Base-by-base conservation (phyloP, 2,329 filamentous ascomycete species). In the Aspergillus pseudonomiae region DNA sequence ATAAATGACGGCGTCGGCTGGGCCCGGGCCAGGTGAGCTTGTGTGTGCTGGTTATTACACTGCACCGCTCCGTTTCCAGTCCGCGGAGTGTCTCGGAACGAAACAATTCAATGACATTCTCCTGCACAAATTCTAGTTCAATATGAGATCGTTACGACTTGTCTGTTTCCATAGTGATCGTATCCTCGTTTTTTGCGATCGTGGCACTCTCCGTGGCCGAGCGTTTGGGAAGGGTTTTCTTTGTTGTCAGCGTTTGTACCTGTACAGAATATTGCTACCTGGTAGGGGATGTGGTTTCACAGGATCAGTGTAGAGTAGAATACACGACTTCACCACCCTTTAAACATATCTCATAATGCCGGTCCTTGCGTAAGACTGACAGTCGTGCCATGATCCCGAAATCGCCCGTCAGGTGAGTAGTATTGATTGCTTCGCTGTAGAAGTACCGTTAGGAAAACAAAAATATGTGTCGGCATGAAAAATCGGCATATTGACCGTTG, bases 61-160 rank as follows among this genome's bases (percentile, higher is more conserved):
- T 60, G 64, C 65, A 64, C 62, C 60, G 60, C 52, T 62, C 61
- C 58, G 64, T 57, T 58, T 62, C 62, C 61, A 54, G 54, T 59
- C 65, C 54, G 60, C 64, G 65, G 63, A 68, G 65, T 69, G 65
- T 65, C 62, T 67, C 65, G 68, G 67, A 69, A 72, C 70, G 67
- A 50, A 72, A 66, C 68, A 71, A 70, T 68, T 63, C 65, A 32
- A 68, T 71, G 64, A 66, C 65, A 67, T 71, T 71, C 67, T 68
- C 66, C 70, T 76, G 69, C 69, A 73, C 70, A 70, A 65, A 70
- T 69, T 72, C 34, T 76, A 77, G 72, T 73, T 74, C 72, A 77
- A 77, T 76, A 72, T 73, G 73, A 76, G 71, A 77, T 69, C 68
- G 65, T 76, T 72, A 76, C 72, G 74, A 76, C 71, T 76, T 73